Evolutionary conservation across 2,329 filamentous ascomycete species (phyloP), one percentile per base, ranked within the genome.

Genomic region (Magnaporthiopsis incrustans): DNA sequence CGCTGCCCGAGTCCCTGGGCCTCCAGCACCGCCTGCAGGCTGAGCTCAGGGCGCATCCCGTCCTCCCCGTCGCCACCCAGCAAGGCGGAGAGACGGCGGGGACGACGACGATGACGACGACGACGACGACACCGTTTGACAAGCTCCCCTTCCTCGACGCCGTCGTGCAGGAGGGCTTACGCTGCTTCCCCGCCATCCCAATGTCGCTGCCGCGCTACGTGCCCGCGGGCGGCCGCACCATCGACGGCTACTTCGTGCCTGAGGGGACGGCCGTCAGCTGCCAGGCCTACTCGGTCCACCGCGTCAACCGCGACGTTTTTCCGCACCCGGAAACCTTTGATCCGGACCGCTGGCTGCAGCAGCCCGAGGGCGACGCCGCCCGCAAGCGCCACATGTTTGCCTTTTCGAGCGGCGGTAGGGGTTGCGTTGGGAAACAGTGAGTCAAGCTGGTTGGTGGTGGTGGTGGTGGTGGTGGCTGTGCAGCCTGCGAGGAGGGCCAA

Each of bases 301-400:
- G 82, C 26, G 77, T 85, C 64, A 82, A 88, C 67, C 73, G 76
- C 14, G 81, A 87, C 64, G 88, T 92, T 1, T 98, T 96, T 72
- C 86, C 89, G 1, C 83, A 92, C 58, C 89, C 92, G 0, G 89
- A 96, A 66, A 76, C 74, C 7, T 97, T 93, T 71, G 81, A 88
- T 62, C 93, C 93, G 0, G 90, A 94, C 64, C 83, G 94, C 68
- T 97, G 93, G 93, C 84, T 97, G 67, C 85, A 82, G 67, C 85
- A 82, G 22, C 81, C 83, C 11, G 82, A 88, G 59, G 91, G 90
- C 2, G 91, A 94, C 69, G 82, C 89, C 65, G 89, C 94, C 69
- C 79, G 85, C 65, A 84, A 84, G 68, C 77, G 84, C 58, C 70
- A 85, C 10, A 84, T 88, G 70, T 89, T 89, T 77, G 83, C 88